Percentiles rank a stretch among this genome's conserved stretches.
These are phyloP conservation scores for Claviceps digitariae DNA, from an alignment of 2,329 filamentous ascomycete genomes.

Conservation along the genomic window DNA sequence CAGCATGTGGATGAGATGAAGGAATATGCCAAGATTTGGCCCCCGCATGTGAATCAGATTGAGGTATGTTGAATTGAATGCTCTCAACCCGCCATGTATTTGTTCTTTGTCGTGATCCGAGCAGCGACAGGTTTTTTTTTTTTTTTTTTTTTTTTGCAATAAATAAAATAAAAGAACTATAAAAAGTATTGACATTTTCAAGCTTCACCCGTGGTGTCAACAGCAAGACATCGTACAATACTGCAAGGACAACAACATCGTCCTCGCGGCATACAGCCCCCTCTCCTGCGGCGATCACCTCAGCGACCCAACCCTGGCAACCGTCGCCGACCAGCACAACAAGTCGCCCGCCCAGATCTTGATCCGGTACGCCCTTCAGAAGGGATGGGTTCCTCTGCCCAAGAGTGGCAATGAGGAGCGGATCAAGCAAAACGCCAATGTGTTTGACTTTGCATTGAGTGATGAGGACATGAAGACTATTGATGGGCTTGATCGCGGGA, in stretches of 20 bases:
- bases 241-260: constrained; percentile 69
- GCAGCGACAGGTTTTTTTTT: background rate
- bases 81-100: background rate
- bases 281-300: constrained; percentile 20
- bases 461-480: constrained; percentile 38
- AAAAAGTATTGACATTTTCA: background rate
- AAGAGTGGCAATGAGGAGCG: constrained; percentile 48
- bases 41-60: constrained; percentile 62
- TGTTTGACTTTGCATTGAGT: constrained; percentile 46
- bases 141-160: background rate
- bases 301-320: constrained; percentile 41
- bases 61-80: constrained; percentile 44
- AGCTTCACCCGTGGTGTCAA: constrained; percentile 63
- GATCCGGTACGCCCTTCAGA: constrained; percentile 57
- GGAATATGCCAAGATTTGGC: constrained; percentile 49
- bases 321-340: constrained; percentile 43
- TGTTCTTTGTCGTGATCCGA: background rate
- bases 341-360: constrained; percentile 53
- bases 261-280: constrained; percentile 27
- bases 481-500: constrained; percentile 17
- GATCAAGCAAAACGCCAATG: constrained; percentile 45
- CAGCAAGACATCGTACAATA: constrained; percentile 25
- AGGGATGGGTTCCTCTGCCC: constrained; percentile 53
- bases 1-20: constrained; percentile 57
- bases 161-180: too few relatives aligned